Base-by-base conservation (phyloP, 1,139 yeast genomes). In the Yamadazyma dushanensis region DNA sequence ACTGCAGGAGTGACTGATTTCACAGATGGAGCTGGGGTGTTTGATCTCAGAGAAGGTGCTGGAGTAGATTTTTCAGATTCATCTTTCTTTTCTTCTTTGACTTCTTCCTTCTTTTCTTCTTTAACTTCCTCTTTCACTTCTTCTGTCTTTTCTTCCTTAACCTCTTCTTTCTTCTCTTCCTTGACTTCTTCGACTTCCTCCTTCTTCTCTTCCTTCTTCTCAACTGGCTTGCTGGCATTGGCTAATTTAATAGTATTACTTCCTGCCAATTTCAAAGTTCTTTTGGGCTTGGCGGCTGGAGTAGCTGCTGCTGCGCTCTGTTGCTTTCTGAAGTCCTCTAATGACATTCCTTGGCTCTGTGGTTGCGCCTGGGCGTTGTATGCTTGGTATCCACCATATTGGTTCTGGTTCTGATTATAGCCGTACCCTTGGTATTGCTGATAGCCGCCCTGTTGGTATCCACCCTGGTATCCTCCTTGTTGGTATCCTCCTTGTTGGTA, bases 241-340 rank as follows among this genome's bases (percentile, higher is more conserved):
- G 80, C 87, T 47, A 82, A 70, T 61, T 83, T 83, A 49, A 84
- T 78, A 43, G 81, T 80, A 10, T 85, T 75, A 26, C 82, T 74
- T 24, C 82, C 65, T 9, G 80, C 81, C 56, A 83, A 69, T 57
- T 83, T 83, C 57, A 84, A 72, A 29, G 81, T 78, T 51, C 61
- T 67, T 56, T 71, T 70, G 41, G 87, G 85, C 54, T 82, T 81
- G 13, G 50, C 45, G 10, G 50, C 39, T 21, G 47, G 41, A 24
- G 46, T 40, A 52, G 64, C 67, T 53, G 69, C 61, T 43, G 62
- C 51, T 41, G 64, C 52, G 10, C 24, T 29, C 56, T 82, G 78
- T 60, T 82, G 83, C 57, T 83, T 83, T 62, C 87, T 86, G 66
- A 81, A 88, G 55, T 89, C 96, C 39, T 89, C 95, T 52, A 89